Base-by-base conservation (phyloP, 306 rosid species). In the Inga oerstediana region DNA sequence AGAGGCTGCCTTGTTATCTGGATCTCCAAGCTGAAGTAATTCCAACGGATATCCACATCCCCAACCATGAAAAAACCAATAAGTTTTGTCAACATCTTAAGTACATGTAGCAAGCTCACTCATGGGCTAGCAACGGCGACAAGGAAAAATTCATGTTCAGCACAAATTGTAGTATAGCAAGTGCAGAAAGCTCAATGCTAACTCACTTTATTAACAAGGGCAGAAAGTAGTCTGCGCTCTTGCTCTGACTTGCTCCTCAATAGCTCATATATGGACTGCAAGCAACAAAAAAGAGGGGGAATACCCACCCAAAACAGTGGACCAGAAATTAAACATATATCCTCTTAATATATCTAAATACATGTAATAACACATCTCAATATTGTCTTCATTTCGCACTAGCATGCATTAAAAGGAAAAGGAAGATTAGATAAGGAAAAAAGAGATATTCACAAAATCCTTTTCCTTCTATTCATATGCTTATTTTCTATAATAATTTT, bases 241-340 rank as follows among this genome's bases (percentile, higher is more conserved):
- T 96, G 99, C 86, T 96, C 99, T 22, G 99, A 90, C 85, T 96
- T 96, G 87, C 93, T 94, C 88, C 91, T 96, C 85, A 96, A 86
- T 74, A 96, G 93, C 64, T 79, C 71, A 74, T 90, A 92, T 70
- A 96, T 86, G 68, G 91, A 79, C 99, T 96, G 93, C 80, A 91
- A 82, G 74, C 58, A 81, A 81, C 22, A 32, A 32, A 41, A 62
- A 80, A 69, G 14, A 11, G 62, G n/a, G 62, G 72, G 17, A 34
- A 8, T 17, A 30, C 16, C 74, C 80, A 35, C 7, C 34, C 22
- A 64, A 79, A 71, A 30, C 41, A 15, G 77, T 72, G 59, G 41
- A 27, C 65, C 67, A 62, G 39, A 1, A 64, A 13, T 64, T 64
- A 30, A 64, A 64, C 3, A 64, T 30, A 64, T 64, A 64, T 6